These are phyloP conservation scores for Salix brachista DNA, from an alignment of 345 rosid species.

Conservation along the genomic window DNA sequence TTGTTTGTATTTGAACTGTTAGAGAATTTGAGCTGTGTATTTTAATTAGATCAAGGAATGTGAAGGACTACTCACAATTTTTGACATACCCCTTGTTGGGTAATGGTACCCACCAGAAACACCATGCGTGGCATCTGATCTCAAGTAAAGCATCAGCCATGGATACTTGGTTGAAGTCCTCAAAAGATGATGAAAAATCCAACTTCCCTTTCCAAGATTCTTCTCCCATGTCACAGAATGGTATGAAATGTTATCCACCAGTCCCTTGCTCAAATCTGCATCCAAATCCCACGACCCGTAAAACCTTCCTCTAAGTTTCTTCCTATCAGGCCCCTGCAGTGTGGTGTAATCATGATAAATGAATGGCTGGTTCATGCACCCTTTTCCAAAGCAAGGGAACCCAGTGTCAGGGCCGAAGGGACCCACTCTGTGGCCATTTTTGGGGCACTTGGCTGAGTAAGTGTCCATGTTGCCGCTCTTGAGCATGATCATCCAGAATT, in stretches of 20 bases:
- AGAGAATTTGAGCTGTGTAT: not conserved
- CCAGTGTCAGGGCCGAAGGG: slow-evolving; percentile 40
- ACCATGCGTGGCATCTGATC: slow-evolving; percentile 23
- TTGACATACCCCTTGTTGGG: slow-evolving; percentile 26
- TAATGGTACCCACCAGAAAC: slow-evolving; percentile 31
- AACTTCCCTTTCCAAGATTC: slow-evolving; percentile 21
- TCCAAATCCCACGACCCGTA: slow-evolving; percentile 70
- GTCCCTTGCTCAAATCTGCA: slow-evolving; percentile 12
- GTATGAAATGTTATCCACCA: slow-evolving; percentile 8
- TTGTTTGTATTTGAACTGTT: too few species aligned
- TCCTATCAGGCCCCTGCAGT: slow-evolving; percentile 30
- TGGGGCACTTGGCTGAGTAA: slow-evolving; percentile 54
- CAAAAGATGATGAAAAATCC: slow-evolving; percentile 25
- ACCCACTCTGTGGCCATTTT: slow-evolving; percentile 50
- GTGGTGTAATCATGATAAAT: slow-evolving; percentile 51
- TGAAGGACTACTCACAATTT: slow-evolving; percentile 16
- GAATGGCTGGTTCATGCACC: slow-evolving; percentile 83
- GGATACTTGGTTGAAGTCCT: slow-evolving; percentile 28
- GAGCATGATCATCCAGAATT: slow-evolving; percentile 91
- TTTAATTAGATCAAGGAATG: not conserved
- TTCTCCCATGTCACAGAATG: slow-evolving; percentile 23
- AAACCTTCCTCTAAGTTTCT: slow-evolving; percentile 67
- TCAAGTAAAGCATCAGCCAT: slow-evolving; percentile 33
- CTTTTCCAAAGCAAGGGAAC: slow-evolving; percentile 72
- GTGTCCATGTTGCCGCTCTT: slow-evolving; percentile 86